Conservation (phyloP, 345 rosid genomes). For the Geranium brycei region DNA sequence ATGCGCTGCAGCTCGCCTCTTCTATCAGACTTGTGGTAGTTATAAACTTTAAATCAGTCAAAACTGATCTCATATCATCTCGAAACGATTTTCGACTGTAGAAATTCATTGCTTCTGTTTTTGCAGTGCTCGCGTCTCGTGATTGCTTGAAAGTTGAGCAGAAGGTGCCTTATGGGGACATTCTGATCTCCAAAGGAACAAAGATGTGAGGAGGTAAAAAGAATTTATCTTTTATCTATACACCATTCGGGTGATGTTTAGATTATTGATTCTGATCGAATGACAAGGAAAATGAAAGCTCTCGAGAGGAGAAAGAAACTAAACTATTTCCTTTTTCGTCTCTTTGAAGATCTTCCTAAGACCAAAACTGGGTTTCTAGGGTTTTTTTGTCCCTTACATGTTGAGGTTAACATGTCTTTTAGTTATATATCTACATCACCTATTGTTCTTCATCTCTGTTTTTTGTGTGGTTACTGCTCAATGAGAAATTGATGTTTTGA, state of each 20-base stretch:
- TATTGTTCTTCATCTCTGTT: neutral
- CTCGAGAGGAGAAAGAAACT: neutral
- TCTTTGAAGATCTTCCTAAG: no score
- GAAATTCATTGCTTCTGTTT: neutral
- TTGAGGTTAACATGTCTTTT: neutral
- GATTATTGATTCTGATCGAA: neutral
- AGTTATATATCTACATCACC: neutral
- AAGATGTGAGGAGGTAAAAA: slow-evolving; percentile 25
- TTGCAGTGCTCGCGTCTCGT: slow-evolving; percentile 57
- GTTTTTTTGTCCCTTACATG: neutral
- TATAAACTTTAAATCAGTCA: neutral
- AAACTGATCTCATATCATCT: neutral
- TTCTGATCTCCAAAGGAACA: slow-evolving; percentile 56
- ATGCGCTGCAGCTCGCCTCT: slow-evolving; percentile 67
- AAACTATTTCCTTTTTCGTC: no score
- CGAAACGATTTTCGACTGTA: neutral
- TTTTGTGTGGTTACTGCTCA: neutral
- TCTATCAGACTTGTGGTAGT: slow-evolving; percentile 77
- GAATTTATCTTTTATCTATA: neutral
- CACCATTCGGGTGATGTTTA: neutral
- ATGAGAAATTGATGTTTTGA: neutral
- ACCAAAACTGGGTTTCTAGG: no score
- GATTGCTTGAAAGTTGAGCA: slow-evolving; percentile 51
- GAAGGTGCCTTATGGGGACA: slow-evolving; percentile 49
- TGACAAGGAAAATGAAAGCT: neutral